Conservation (phyloP, 495 filamentous ascomycete genomes). For the Talaromyces wortmannii region DNA sequence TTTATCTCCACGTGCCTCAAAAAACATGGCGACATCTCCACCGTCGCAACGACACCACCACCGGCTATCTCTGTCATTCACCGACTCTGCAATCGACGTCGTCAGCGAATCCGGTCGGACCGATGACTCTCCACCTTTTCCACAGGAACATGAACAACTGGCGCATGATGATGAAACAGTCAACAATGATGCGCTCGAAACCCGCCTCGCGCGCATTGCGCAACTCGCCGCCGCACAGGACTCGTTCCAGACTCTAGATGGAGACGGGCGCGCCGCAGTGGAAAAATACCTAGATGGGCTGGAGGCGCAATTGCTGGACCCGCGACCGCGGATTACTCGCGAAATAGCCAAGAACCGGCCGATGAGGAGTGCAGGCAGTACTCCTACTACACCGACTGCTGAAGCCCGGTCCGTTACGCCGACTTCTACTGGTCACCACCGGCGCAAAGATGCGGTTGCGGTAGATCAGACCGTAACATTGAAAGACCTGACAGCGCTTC, state of each 20-base stretch:
- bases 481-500: constrained; percentile 10
- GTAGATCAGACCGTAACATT: not conserved
- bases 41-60: not conserved
- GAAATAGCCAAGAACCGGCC: constrained; percentile 14
- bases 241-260: not conserved
- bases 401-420: not conserved
- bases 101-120: not conserved
- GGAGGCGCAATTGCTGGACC: constrained; percentile 20
- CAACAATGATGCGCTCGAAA: not conserved
- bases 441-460: not conserved
- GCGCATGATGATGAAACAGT: not conserved
- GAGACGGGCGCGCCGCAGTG: constrained; percentile 13
- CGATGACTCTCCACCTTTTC: too few relatives aligned
- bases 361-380: not conserved
- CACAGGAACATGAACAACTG: not conserved
- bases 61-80: constrained; percentile 5
- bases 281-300: constrained; percentile 24
- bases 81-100: constrained; percentile 9
- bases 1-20: not conserved
- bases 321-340: constrained; percentile 12
- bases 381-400: not conserved
- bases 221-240: constrained; percentile 8
- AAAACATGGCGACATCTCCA: not conserved
- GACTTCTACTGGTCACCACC: not conserved
- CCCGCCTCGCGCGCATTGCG: constrained; percentile 20